Conservation (phyloP, 441 rosid species). For the Erodium moschatum region DNA sequence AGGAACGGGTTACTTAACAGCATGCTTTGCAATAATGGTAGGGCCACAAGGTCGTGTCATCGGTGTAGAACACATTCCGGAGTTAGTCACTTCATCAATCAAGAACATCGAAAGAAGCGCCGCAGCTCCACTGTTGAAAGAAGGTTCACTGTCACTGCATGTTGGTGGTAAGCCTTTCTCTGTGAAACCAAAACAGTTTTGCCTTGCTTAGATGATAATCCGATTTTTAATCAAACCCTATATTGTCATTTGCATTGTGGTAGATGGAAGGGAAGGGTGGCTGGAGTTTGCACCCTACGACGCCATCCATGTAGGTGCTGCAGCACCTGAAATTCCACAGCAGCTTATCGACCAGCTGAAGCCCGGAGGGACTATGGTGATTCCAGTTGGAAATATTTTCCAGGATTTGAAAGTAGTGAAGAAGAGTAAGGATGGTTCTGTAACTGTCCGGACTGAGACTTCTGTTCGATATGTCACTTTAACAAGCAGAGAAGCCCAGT, state of each 20-base stretch:
- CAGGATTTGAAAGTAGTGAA: conserved; percentile 75
- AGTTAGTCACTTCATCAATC: conserved; percentile 54
- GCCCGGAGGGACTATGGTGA: conserved; percentile 90
- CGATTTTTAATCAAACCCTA: background rate
- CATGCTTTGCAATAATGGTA: conserved; percentile 88
- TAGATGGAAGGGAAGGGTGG: conserved; percentile 91
- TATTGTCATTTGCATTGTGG: background rate
- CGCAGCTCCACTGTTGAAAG: conserved; percentile 61
- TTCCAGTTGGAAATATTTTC: conserved; percentile 70
- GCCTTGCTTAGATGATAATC: background rate
- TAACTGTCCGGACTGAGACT: conserved; percentile 48
- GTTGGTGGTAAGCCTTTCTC: conserved; percentile 51
- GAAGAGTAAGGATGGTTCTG: conserved; percentile 57
- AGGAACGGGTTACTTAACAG: conserved; percentile 93
- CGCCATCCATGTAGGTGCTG: conserved; percentile 78
- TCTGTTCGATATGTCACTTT: conserved; percentile 86
- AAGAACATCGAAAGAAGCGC: conserved; percentile 56
- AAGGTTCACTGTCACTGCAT: conserved; percentile 64
- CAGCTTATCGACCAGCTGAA: conserved; percentile 72
- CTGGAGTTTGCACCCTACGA: conserved; percentile 75
- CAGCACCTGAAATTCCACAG: conserved; percentile 73
- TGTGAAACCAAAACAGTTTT: background rate
- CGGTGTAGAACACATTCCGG: conserved; percentile 86
- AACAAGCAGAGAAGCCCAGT: conserved; percentile 71
- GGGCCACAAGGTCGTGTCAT: conserved; percentile 67